These are phyloP conservation scores for Dalechampia spathulata DNA, from an alignment of 441 rosid species.

Conservation along the genomic window DNA sequence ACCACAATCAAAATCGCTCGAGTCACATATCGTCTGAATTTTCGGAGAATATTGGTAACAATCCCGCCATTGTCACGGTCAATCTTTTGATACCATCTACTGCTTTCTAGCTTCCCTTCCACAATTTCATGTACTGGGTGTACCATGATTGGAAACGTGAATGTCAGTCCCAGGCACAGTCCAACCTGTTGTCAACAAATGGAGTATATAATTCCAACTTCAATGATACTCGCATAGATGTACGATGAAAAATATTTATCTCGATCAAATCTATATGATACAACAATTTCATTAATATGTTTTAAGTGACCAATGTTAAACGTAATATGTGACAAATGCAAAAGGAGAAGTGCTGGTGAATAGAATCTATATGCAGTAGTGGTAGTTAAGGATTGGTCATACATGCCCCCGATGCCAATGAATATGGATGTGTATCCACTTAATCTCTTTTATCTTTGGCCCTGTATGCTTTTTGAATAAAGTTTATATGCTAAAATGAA, in stretches of 20 bases:
- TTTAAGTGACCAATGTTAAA: too few species aligned
- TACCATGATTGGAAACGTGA: slow-evolving; percentile 82
- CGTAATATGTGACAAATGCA: too few species aligned
- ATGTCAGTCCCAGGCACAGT: slow-evolving; percentile 67
- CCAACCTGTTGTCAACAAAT: slow-evolving; percentile 49
- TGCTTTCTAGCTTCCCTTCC: slow-evolving; percentile 53
- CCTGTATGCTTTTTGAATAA: not conserved
- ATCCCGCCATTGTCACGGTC: slow-evolving; percentile 18
- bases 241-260: too few species aligned
- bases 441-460: not conserved
- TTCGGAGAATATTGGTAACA: slow-evolving; percentile 29
- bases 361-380: not conserved
- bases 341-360: not conserved
- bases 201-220: not conserved
- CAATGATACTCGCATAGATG: too few species aligned
- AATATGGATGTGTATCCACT: not conserved
- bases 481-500: slow-evolving; percentile 9
- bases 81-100: slow-evolving; percentile 35
- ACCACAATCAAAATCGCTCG: slow-evolving; percentile 49
- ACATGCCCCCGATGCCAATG: not conserved
- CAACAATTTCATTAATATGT: too few species aligned
- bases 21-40: slow-evolving; percentile 20
- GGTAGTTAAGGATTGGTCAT: not conserved
- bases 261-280: too few species aligned
- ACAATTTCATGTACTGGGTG: slow-evolving; percentile 81